Base-by-base conservation (phyloP, 164 flowering plant genomes). In the Hamamelis virginiana region DNA sequence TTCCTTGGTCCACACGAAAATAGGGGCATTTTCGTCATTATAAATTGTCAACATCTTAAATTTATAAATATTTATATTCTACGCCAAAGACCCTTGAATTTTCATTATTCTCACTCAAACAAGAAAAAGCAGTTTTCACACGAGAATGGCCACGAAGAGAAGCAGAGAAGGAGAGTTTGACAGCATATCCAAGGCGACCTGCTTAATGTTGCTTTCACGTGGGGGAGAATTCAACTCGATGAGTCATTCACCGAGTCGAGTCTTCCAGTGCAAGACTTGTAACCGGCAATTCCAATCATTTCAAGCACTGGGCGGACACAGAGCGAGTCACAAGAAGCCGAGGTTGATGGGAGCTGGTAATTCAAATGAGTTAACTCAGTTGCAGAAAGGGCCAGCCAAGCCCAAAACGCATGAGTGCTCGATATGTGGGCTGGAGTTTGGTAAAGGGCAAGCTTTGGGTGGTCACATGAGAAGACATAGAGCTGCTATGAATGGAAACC, bases 121-220 rank as follows among this genome's bases (percentile, higher is more conserved):
- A 16, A 48, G 12, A 60, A 22, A 48, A 1, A 5, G 15, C 25
- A 25, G 28, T 48, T 45, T 43, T 23, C 41, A 13, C 16, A n/a
- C n/a, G n/a, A n/a, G n/a, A n/a, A n/a, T 68, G 50, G 23, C 41
- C 62, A 78, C 82, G 82, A 85, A 80, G 80, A 84, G 87, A 77
- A 66, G 60, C 26, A 68, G 78, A 55, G 72, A 38, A 33, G 82
- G 66, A 18, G 74, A 48, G 48, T 80, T 80, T 3, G 78, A 83
- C 12, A 70, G 69, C 74, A 19, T 76, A 53, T 73, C 76, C 82
- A 85, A 86, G 84, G 93, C 94, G 0, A 83, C 80, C 33, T 90
- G 82, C 72, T 72, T 90, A 70, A 82, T 90, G 84, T 68, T 89
- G 8, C 77, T 92, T 10, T 85, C 94, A 2, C 77, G 71, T 8